These are phyloP conservation scores for Hygrophorus russula DNA, from an alignment of 768 basidiomycete species.

Conservation along the genomic window DNA sequence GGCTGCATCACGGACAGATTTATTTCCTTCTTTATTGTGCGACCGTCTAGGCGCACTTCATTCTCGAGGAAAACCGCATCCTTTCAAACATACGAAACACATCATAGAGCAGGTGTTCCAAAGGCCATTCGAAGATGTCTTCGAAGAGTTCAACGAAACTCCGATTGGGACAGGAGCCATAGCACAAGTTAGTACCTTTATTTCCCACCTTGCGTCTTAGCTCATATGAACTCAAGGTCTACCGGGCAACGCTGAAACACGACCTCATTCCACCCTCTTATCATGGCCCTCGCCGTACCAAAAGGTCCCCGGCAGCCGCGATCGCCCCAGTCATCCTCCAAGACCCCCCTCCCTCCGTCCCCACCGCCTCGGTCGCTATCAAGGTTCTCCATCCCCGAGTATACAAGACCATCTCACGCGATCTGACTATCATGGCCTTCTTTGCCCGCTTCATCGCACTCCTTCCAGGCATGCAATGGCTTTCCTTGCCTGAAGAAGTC, in stretches of 20 bases:
- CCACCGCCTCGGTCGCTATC: constrained; percentile 84
- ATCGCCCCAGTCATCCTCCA: constrained; percentile 45
- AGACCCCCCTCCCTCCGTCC: constrained; percentile 60
- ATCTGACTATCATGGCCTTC: constrained; percentile 91
- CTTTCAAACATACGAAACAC: constrained; percentile 63
- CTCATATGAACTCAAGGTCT: constrained; percentile 43
- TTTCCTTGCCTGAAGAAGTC: constrained; percentile 93
- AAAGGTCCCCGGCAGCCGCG: constrained; percentile 34
- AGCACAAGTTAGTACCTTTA: constrained; percentile 51
- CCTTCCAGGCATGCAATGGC: constrained; percentile 92
- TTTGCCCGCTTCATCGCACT: constrained; percentile 72
- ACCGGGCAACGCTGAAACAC: constrained; percentile 74
- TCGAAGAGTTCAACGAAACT: constrained; percentile 74
- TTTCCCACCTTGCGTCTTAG: neutral
- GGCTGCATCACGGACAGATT: constrained; percentile 91
- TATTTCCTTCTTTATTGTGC: constrained; percentile 84
- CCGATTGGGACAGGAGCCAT: constrained; percentile 99
- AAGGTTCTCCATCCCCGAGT: constrained; percentile 92
- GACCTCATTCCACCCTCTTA: constrained; percentile 82
- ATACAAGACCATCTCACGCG: constrained; percentile 69
- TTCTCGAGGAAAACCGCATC: constrained; percentile 77
- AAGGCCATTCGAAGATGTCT: constrained; percentile 76
- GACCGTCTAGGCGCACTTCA: constrained; percentile 77
- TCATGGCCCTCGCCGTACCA: constrained; percentile 58
- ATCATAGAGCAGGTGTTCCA: constrained; percentile 82